phyloP scores from a whole-genome alignment of 2,329 filamentous ascomycete species.

The Exophiala phaeomuriformis region DNA sequence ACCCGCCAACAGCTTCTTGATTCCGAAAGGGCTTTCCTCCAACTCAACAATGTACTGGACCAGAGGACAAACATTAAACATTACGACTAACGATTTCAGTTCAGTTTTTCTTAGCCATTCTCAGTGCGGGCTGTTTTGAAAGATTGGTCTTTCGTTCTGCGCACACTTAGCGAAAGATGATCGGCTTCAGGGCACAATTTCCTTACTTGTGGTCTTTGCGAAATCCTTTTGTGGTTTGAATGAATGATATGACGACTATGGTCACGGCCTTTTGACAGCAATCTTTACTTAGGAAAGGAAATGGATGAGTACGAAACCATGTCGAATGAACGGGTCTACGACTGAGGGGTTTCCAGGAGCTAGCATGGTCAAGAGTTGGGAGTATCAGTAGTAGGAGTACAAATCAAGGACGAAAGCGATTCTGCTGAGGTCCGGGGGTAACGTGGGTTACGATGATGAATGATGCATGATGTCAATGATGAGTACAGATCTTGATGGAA shows the following conservation, averaged over 20 bases:
- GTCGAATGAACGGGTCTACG: neutral
- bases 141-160: neutral
- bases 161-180: constrained; percentile 14
- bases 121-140: constrained; percentile 2
- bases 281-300: neutral
- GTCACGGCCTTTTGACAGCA: neutral
- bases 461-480: neutral
- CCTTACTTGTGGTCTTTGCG: constrained; percentile 11
- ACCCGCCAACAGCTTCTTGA: neutral
- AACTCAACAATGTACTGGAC: neutral
- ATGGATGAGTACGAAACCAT: neutral
- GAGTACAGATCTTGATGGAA: neutral
- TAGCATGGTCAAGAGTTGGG: neutral
- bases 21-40: neutral
- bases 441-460: neutral
- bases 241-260: neutral
- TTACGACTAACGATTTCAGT: neutral
- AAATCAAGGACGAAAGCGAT: neutral
- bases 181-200: constrained; percentile 23
- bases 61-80: too few species aligned
- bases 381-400: neutral
- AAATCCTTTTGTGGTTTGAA: constrained; percentile 1
- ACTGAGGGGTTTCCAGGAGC: neutral
- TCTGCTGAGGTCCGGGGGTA: neutral
- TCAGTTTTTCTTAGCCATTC: neutral